phyloP scores from a whole-genome alignment of 73 alveolate genomes.

The Tetrahymena thermophila region DNA sequence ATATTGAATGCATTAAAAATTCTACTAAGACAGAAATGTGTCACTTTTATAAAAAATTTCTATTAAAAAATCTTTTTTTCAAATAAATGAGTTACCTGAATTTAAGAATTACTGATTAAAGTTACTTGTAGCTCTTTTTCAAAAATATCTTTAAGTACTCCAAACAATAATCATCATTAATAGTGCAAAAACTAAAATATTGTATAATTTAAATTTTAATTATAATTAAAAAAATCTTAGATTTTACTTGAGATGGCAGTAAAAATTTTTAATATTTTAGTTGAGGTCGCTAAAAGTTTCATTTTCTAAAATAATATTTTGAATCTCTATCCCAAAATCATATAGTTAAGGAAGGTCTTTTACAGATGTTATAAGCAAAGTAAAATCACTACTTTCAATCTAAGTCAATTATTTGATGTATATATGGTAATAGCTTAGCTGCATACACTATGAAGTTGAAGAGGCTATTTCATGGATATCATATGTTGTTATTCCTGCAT shows the following conservation, averaged over 20 bases:
- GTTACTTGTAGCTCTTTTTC: neutral
- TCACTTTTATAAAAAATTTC: neutral
- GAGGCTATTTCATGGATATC: neutral
- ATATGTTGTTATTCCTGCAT: neutral
- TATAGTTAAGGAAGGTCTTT: neutral
- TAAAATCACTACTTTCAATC: neutral
- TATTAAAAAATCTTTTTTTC: neutral
- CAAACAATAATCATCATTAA: neutral
- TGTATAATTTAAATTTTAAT: neutral
- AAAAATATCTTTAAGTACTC: neutral
- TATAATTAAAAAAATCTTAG: neutral
- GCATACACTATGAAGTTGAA: neutral
- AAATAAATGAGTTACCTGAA: neutral
- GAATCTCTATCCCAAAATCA: neutral
- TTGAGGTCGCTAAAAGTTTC: neutral
- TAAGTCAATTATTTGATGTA: neutral
- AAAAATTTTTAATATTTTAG: neutral
- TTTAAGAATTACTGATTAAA: neutral
- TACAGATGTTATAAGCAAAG: neutral
- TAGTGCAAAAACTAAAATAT: neutral
- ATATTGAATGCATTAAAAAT: neutral
- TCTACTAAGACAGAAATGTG: neutral
- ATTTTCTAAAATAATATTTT: neutral
- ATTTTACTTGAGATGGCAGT: neutral
- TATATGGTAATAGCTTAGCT: neutral